Percentiles rank a stretch among this genome's conserved stretches.
phyloP scores from a whole-genome alignment of 1,139 yeast species.

The Pneumocystis oryctolagi region DNA sequence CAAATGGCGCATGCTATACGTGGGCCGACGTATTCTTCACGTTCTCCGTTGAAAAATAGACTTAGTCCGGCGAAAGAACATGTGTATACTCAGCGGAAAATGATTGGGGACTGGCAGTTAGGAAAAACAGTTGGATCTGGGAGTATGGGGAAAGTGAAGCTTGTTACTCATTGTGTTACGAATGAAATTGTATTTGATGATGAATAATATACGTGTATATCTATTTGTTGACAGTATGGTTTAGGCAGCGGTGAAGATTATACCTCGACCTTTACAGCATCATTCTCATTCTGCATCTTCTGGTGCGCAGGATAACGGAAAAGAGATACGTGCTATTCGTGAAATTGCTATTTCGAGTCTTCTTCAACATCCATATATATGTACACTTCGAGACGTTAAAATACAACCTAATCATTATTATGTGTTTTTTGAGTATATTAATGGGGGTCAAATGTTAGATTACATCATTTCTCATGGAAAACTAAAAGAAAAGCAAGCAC shows the following conservation, averaged over 20 bases:
- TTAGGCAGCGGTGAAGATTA: conserved; percentile 27
- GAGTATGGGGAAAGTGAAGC: conserved; percentile 95
- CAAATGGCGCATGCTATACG: neutral
- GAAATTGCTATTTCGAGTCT: conserved; percentile 90
- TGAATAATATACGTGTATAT: neutral
- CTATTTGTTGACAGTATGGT: no score
- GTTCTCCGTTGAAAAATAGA: neutral
- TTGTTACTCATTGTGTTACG: conserved; percentile 73
- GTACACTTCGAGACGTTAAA: conserved; percentile 83
- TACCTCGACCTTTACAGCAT: conserved; percentile 20
- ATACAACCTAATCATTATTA: conserved; percentile 95
- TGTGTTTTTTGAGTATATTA: conserved; percentile 90
- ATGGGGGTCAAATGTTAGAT: conserved; percentile 96
- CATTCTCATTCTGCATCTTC: neutral
- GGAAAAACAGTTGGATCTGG: conserved; percentile 95
- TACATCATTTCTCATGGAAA: conserved; percentile 95
- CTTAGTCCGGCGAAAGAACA: neutral
- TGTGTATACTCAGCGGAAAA: conserved; percentile 28
- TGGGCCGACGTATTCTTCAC: neutral
- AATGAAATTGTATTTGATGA: conserved; percentile 39
- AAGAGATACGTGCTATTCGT: conserved; percentile 80
- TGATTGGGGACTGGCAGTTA: conserved; percentile 89
- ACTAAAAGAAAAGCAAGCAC: conserved; percentile 80
- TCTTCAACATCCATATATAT: conserved; percentile 81
- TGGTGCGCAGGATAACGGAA: conserved; percentile 33